Conservation (phyloP, 1,284 basidiomycete species). For the Leccinum ponderosum region DNA sequence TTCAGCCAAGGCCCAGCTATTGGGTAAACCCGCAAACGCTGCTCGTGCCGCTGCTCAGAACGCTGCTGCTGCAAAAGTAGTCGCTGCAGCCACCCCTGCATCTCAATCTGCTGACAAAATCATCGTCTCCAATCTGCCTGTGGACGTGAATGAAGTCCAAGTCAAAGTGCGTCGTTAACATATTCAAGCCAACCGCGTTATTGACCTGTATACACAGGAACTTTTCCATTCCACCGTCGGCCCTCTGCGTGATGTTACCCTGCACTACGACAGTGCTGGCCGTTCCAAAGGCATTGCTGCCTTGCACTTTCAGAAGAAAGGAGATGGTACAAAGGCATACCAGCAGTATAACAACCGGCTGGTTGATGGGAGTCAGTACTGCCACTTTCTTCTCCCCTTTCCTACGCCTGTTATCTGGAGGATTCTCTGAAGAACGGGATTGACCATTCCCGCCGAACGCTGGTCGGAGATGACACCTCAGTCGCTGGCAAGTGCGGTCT, state of each 20-base stretch:
- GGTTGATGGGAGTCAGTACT: conserved; percentile 99
- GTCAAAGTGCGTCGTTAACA: conserved; percentile 67
- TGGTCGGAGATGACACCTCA: conserved; percentile 29
- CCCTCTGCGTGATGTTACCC: conserved; percentile 78
- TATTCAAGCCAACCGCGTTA: conserved; percentile 7
- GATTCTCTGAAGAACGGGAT: conserved; percentile 15
- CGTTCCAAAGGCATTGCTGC: conserved; percentile 90
- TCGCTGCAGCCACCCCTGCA: conserved; percentile 36
- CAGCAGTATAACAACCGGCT: conserved; percentile 96
- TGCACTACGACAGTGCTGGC: conserved; percentile 85
- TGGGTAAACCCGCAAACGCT: conserved; percentile 54
- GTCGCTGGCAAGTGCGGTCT: conserved; percentile 28
- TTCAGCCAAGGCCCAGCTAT: conserved; percentile 48
- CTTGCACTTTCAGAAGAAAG: conserved; percentile 84
- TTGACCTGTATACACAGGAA: conserved; percentile 57
- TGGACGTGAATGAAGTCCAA: conserved; percentile 93
- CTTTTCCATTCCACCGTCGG: conserved; percentile 92
- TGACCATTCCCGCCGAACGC: conserved; percentile 22
- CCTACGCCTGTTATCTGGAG: conserved; percentile 29
- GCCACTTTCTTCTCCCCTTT: conserved; percentile 45
- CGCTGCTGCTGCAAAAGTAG: conserved; percentile 39
- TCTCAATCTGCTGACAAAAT: conserved; percentile 79
- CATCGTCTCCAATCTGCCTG: conserved; percentile 93
- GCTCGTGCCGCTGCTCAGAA: conserved; percentile 51
- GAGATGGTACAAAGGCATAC: conserved; percentile 91